These are phyloP conservation scores for Eucalyptus tenuipes DNA, from an alignment of 345 rosid genomes.

Conservation along the genomic window DNA sequence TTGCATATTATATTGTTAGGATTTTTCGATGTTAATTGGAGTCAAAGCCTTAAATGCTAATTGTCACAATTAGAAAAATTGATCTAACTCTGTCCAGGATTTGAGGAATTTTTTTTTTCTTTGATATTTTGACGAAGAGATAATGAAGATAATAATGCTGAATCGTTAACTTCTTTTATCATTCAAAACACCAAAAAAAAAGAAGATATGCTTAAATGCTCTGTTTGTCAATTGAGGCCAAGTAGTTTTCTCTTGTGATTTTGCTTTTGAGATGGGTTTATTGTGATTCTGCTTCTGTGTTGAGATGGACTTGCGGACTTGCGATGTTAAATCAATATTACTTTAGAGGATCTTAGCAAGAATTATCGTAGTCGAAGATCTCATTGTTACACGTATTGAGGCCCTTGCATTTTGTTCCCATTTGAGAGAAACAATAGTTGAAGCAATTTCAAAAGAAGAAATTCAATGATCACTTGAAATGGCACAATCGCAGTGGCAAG, in stretches of 20 bases:
- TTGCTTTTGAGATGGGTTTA: background rate
- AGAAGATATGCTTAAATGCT: background rate
- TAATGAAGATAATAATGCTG: background rate
- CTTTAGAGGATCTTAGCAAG: slow-evolving; percentile 99
- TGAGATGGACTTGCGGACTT: slow-evolving; percentile 16
- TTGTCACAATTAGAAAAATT: background rate
- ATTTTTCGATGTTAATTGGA: no score
- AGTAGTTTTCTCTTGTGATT: background rate
- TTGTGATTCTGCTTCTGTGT: no score
- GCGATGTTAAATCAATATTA: slow-evolving; percentile 51
- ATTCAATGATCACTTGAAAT: no score
- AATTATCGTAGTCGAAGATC: slow-evolving; percentile 29
- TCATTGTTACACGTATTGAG: slow-evolving; percentile 98
- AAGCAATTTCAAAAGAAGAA: no score
- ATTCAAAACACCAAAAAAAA: background rate
- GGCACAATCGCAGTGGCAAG: no score
- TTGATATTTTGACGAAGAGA: background rate
- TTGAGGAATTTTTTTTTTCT: background rate
- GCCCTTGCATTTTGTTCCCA: slow-evolving; percentile 11
- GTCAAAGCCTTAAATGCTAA: no score
- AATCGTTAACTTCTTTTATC: background rate
- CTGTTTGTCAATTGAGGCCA: background rate
- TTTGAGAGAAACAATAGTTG: no score
- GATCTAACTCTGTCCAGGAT: background rate
- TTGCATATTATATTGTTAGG: no score